These are phyloP conservation scores for Malus hybrid DNA, from an alignment of 331 rosid species.

Conservation along the genomic window DNA sequence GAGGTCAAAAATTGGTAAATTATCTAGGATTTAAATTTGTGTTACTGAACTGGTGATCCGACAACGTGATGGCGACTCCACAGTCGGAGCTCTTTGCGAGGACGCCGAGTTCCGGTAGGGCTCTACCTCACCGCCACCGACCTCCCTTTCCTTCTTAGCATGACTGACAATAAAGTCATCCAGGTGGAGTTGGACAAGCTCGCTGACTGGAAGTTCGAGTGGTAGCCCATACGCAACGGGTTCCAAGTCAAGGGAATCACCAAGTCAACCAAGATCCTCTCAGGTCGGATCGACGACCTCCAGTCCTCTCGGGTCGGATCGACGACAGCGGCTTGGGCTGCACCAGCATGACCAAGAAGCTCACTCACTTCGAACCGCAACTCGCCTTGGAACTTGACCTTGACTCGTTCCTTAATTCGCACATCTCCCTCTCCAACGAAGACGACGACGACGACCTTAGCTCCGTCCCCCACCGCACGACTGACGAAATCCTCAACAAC, in stretches of 20 bases:
- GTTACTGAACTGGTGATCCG: conserved; percentile 8
- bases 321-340: background rate
- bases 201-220: conserved; percentile 32
- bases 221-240: conserved; percentile 74
- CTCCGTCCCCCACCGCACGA: conserved; percentile 20
- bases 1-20: background rate
- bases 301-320: too few relatives aligned
- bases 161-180: conserved; percentile 52
- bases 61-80: conserved; percentile 54
- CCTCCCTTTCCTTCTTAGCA: conserved; percentile 42
- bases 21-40: conserved; percentile 16
- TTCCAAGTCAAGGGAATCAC: conserved; percentile 42
- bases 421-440: conserved; percentile 34
- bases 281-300: too few relatives aligned
- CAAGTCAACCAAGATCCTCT: too few relatives aligned
- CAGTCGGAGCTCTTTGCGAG: conserved; percentile 17
- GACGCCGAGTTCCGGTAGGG: conserved; percentile 40
- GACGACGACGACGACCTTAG: background rate
- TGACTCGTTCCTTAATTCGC: conserved; percentile 50
- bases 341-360: conserved; percentile 22
- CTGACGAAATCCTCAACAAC: conserved; percentile 60
- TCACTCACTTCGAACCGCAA: conserved; percentile 8
- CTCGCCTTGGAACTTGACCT: conserved; percentile 73
- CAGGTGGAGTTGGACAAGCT: conserved; percentile 18
- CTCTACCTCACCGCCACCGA: conserved; percentile 51